phyloP scores from a whole-genome alignment of 78 protist species.

The Dictyostelium purpureum region DNA sequence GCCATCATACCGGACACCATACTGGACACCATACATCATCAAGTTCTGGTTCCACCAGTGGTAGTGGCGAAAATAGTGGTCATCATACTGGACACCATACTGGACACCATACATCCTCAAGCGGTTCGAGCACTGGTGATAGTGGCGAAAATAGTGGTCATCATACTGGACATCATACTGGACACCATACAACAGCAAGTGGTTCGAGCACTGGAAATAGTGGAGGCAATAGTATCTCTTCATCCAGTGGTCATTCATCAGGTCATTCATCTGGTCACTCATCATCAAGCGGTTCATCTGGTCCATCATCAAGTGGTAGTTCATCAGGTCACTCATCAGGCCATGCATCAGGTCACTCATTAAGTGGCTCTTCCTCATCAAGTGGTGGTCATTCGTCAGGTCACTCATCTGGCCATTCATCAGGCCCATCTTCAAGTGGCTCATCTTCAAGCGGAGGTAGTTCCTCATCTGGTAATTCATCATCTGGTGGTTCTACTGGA shows the following conservation, averaged over 20 bases:
- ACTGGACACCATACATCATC: no score
- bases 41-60: no score
- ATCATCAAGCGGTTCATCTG: not conserved
- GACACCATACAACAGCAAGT: no score
- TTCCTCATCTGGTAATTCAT: not conserved
- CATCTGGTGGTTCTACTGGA: not conserved
- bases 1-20: no score
- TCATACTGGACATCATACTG: not conserved
- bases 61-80: not conserved
- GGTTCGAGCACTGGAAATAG: no score
- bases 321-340: not conserved
- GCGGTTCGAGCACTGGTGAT: no score
- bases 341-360: not conserved
- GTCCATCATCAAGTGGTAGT: not conserved
- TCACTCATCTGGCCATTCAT: no score
- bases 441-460: not conserved
- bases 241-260: not conserved
- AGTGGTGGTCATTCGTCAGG: not conserved
- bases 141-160: not conserved
- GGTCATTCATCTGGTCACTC: slow-evolving; percentile 7
- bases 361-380: not conserved
- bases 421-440: no score
- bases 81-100: not conserved
- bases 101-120: not conserved
- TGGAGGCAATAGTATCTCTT: no score